phyloP scores from a whole-genome alignment of 2,329 filamentous ascomycete genomes.

The Neofusicoccum sp. region DNA sequence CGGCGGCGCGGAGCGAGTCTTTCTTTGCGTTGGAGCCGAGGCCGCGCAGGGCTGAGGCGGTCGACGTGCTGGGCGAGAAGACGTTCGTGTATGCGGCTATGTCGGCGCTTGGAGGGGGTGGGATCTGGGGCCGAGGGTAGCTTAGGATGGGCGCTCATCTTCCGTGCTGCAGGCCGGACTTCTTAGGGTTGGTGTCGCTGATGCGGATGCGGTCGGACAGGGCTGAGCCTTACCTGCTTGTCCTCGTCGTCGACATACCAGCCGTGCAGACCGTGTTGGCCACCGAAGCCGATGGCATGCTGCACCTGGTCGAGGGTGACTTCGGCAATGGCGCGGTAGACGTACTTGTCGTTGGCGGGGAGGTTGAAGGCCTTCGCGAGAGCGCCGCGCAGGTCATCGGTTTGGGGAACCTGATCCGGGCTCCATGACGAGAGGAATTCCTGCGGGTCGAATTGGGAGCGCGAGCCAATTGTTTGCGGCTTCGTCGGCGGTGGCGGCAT shows the following conservation, averaged over 20 bases:
- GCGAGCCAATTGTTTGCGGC: constrained; percentile 9
- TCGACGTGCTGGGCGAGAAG: constrained; percentile 61
- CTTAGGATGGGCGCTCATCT: background rate
- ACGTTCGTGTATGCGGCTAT: constrained; percentile 65
- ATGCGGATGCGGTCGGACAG: background rate
- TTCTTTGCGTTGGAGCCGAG: constrained; percentile 66
- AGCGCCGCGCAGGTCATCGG: constrained; percentile 47
- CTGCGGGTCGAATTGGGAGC: constrained; percentile 44
- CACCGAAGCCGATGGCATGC: constrained; percentile 47
- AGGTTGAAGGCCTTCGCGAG: constrained; percentile 50
- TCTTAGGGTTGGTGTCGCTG: constrained; percentile 9
- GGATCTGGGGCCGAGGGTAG: constrained; percentile 25
- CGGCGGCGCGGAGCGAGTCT: constrained; percentile 57
- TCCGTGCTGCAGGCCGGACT: constrained; percentile 21
- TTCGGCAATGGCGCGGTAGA: constrained; percentile 51
- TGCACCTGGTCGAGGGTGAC: constrained; percentile 53
- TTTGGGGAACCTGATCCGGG: constrained; percentile 33
- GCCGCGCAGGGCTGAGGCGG: constrained; percentile 60
- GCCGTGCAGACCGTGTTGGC: constrained; percentile 47
- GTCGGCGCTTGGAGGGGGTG: constrained; percentile 56
- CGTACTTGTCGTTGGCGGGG: constrained; percentile 45
- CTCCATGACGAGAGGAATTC: constrained; percentile 45
- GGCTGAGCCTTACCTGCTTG: constrained; percentile 27
- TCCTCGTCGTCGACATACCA: constrained; percentile 51
- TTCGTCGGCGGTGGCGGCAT: constrained; percentile 12